Evolutionary conservation across 805 yeast genomes (phyloP), one percentile per base, ranked within the genome.

Genomic region (Tetrapisispora phaffii): DNA sequence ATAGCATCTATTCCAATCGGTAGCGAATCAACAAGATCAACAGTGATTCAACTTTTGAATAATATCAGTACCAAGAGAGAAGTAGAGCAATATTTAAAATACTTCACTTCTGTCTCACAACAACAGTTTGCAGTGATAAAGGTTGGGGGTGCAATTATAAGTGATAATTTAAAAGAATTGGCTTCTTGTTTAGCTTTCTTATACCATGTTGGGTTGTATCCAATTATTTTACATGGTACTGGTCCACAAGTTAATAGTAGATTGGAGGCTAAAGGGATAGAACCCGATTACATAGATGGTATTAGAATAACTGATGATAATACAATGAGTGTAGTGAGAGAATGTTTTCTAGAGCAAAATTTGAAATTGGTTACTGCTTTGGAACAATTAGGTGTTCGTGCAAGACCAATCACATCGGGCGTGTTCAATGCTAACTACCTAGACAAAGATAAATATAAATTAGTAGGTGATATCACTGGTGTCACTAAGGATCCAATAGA

Each of bases 61-160:
- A 93, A 89, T 66, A 93, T 93, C 54, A 97, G 97, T 22, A 88
- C 97, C 40, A 94, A 93, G 63, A 77, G 97, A 52, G 99, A 93
- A 68, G 98, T 93, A 37, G 98, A 93, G 65, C 99, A 93, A 67
- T 93, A 93, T 67, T 76, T 93, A 59, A 89, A 88, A 65, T 90
- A 90, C 66, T 93, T 93, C 73, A 89, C 97, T 1, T 87, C 96
- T 28, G 97, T 93, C 16, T 82, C 88, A 6, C 89, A 88, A 55
- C 97, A 93, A 63, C 97, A 93, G 60, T 93, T 93, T 59, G 99
- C 99, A 3, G 96, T 93, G 37, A 93, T 93, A 67, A 93, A 93
- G 65, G 98, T 93, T 37, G 99, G 99, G 34, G 99, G 99, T 52
- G 99, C 98, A 33, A 90, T 93, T 58, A 93, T 93, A 65, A 90